phyloP scores from a whole-genome alignment of 2,329 filamentous ascomycete species.

The Fusarium chuoi region DNA sequence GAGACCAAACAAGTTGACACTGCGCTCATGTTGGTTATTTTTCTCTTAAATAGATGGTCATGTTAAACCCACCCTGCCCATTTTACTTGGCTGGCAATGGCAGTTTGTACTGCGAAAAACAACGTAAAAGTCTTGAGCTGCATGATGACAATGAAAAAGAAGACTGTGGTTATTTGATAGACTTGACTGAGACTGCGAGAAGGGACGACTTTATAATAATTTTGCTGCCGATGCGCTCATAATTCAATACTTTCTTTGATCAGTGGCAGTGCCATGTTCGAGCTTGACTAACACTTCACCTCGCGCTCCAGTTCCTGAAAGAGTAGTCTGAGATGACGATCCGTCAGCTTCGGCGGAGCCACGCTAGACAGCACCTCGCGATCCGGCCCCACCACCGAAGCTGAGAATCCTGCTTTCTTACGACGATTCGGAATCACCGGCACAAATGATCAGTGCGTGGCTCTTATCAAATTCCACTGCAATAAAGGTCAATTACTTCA shows the following conservation, averaged over 20 bases:
- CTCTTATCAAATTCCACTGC: fast-evolving
- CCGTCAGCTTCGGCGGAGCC: background rate
- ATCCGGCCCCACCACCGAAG: background rate
- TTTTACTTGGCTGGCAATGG: background rate
- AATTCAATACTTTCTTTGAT: background rate
- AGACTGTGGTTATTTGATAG: too few species aligned
- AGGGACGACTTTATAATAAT: background rate
- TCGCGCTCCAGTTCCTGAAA: background rate
- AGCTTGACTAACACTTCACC: background rate
- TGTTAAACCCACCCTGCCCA: background rate
- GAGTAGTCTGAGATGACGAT: background rate
- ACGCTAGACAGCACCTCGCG: background rate
- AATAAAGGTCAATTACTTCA: too few species aligned
- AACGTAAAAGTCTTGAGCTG: background rate
- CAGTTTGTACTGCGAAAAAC: background rate
- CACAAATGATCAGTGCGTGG: background rate
- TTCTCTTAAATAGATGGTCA: fast-evolving
- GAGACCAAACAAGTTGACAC: background rate
- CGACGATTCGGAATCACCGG: background rate
- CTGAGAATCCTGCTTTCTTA: background rate
- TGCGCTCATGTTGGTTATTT: background rate
- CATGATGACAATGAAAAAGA: background rate
- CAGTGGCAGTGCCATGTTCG: background rate
- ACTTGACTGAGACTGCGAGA: background rate
- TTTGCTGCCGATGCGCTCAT: background rate